Evolutionary conservation across 257 asterid species (phyloP).

Genomic region (Lycium ferocissimum): DNA sequence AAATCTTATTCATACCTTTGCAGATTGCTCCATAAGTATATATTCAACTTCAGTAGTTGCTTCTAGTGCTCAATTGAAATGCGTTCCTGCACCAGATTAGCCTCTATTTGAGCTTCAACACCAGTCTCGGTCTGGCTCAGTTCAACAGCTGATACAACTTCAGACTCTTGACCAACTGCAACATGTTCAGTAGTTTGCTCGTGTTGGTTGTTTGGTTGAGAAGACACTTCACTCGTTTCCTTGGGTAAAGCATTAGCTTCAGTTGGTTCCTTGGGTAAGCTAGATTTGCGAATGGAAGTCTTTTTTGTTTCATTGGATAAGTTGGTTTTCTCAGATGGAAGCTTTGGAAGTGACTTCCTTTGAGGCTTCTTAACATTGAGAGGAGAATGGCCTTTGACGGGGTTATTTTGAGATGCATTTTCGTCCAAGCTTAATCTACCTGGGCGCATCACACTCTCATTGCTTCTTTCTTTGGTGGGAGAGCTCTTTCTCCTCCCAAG

Average conservation of each 20-base stretch:
- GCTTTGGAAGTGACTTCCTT: constrained; percentile 83
- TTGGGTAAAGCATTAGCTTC: constrained; percentile 43
- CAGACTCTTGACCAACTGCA: background rate
- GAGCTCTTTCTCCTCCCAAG: constrained; percentile 72
- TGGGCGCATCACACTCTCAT: constrained; percentile 42
- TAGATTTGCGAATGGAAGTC: constrained; percentile 44
- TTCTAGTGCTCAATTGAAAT: constrained; percentile 37
- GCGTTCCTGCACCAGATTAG: constrained; percentile 30
- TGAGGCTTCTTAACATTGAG: constrained; percentile 64
- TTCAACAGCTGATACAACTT: constrained; percentile 30
- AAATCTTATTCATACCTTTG: constrained; percentile 36
- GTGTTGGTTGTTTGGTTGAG: constrained; percentile 30
- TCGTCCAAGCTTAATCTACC: constrained; percentile 70
- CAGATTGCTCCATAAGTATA: constrained; percentile 39
- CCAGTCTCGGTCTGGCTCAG: constrained; percentile 21
- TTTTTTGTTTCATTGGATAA: constrained; percentile 56
- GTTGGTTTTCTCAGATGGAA: constrained; percentile 72
- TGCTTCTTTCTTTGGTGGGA: constrained; percentile 49
- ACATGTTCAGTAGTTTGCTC: background rate
- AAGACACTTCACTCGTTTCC: constrained; percentile 39
- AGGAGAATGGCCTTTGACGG: constrained; percentile 48
- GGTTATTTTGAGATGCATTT: constrained; percentile 50
- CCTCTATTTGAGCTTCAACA: constrained; percentile 33
- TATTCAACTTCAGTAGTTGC: constrained; percentile 28
- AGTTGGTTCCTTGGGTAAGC: constrained; percentile 47